A percentile compares a stretch with the other conserved stretches of the same genome.
Conservation (phyloP, 2,329 filamentous ascomycete genomes). For the Colletotrichum sidae region DNA sequence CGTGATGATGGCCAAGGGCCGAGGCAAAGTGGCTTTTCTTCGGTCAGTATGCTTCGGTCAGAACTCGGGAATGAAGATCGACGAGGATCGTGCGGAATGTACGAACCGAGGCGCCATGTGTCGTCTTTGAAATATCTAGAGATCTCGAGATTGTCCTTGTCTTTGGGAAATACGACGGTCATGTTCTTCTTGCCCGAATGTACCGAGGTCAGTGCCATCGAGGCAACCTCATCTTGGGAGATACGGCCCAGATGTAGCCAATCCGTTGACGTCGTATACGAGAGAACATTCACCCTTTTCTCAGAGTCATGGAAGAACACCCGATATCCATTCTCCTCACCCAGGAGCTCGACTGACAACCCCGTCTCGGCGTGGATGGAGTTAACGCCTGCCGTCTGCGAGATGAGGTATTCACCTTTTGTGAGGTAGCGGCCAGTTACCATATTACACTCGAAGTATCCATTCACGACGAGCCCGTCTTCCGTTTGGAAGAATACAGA, state of each 20-base stretch:
- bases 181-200: constrained; percentile 47
- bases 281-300: constrained; percentile 46
- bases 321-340: constrained; percentile 48
- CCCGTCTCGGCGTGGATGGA: constrained; percentile 45
- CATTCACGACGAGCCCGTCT: constrained; percentile 30
- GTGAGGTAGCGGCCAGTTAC: constrained; percentile 47
- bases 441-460: constrained; percentile 48
- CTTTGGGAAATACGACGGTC: constrained; percentile 48
- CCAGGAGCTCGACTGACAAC: constrained; percentile 47
- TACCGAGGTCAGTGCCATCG: constrained; percentile 45
- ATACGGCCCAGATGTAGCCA: constrained; percentile 49
- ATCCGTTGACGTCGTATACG: constrained; percentile 42
- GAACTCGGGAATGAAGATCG: not conserved
- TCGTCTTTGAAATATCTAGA: constrained; percentile 44
- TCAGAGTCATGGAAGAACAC: constrained; percentile 51
- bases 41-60: constrained; percentile 33
- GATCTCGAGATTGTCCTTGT: constrained; percentile 47
- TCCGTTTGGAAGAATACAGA: constrained; percentile 31
- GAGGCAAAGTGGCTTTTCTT: constrained; percentile 48
- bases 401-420: constrained; percentile 47
- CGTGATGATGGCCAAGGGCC: constrained; percentile 40
- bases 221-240: constrained; percentile 43
- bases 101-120: constrained; percentile 48
- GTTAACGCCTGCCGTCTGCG: constrained; percentile 39
- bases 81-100: too few relatives aligned